phyloP scores from a whole-genome alignment of 1,284 basidiomycete genomes.

The Cryptococcus sp. region DNA sequence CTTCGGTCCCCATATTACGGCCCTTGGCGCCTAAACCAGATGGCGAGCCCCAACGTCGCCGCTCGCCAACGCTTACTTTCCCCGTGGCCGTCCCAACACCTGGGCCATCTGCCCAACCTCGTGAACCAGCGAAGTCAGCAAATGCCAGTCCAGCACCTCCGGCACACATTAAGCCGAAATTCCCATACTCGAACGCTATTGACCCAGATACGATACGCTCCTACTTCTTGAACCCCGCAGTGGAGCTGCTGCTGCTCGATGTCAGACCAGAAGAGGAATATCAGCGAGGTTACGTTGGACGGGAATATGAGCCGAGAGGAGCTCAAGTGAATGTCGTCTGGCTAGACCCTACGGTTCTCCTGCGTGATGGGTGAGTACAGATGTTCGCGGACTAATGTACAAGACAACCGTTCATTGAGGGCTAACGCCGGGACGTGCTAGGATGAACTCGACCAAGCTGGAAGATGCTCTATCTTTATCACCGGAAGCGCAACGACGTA shows the following conservation, averaged over 20 bases:
- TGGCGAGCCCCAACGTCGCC: constrained; percentile 4
- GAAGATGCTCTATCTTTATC: constrained; percentile 75
- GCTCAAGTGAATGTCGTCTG: constrained; percentile 65
- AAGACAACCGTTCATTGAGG: background rate
- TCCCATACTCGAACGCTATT: constrained; percentile 63
- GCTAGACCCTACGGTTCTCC: constrained; percentile 77
- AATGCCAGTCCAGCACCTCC: background rate
- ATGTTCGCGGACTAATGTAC: background rate
- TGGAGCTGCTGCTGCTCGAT: constrained; percentile 78
- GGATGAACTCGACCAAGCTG: constrained; percentile 67
- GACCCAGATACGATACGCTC: constrained; percentile 64
- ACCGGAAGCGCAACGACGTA: constrained; percentile 67
- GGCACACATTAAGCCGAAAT: constrained; percentile 48
- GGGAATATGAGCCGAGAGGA: constrained; percentile 51
- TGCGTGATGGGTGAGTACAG: constrained; percentile 64
- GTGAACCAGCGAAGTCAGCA: constrained; percentile 2
- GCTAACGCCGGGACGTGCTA: constrained; percentile 43
- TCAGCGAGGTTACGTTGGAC: constrained; percentile 69
- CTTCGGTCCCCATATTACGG: constrained; percentile 1
- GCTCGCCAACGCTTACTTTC: constrained; percentile 16
- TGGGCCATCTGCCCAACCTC: constrained; percentile 4
- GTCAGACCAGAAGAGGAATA: constrained; percentile 76
- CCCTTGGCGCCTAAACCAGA: constrained; percentile 3
- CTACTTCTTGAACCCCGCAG: constrained; percentile 61
- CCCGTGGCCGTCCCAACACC: constrained; percentile 25